These are phyloP conservation scores for Neurospora sp. DNA, from an alignment of 495 filamentous ascomycete species.

Conservation along the genomic window DNA sequence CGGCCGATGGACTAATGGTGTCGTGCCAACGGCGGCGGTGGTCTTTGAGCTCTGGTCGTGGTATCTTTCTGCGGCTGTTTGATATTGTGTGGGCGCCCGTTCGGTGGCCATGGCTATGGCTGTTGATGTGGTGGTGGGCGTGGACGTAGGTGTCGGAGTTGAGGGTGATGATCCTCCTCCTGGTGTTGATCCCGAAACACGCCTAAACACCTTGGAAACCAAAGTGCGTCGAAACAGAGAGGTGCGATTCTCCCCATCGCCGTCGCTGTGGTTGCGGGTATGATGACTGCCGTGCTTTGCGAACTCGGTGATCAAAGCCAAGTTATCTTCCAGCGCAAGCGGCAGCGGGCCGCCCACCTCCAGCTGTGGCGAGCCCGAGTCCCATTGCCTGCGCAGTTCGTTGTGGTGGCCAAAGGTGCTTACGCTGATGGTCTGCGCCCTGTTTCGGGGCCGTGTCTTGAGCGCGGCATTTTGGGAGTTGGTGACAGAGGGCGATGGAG, in stretches of 20 bases:
- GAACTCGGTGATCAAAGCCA: background rate
- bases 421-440: background rate
- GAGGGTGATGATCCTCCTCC: background rate
- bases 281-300: background rate
- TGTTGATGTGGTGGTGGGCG: background rate
- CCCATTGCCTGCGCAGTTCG: background rate
- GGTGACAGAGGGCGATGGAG: background rate
- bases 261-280: background rate
- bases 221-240: constrained; percentile 6
- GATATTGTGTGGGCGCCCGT: background rate
- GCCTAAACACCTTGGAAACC: constrained; percentile 6
- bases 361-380: background rate
- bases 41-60: background rate
- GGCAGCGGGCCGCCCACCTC: background rate
- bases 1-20: background rate
- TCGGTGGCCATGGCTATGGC: background rate
- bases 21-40: background rate
- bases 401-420: background rate
- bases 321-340: background rate
- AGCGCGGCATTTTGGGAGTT: background rate
- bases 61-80: background rate
- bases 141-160: background rate
- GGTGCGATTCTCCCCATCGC: background rate
- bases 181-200: background rate
- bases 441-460: background rate